These are phyloP conservation scores for Pyrenochaeta sp. DNA, from an alignment of 2,329 filamentous ascomycete species.

Conservation along the genomic window DNA sequence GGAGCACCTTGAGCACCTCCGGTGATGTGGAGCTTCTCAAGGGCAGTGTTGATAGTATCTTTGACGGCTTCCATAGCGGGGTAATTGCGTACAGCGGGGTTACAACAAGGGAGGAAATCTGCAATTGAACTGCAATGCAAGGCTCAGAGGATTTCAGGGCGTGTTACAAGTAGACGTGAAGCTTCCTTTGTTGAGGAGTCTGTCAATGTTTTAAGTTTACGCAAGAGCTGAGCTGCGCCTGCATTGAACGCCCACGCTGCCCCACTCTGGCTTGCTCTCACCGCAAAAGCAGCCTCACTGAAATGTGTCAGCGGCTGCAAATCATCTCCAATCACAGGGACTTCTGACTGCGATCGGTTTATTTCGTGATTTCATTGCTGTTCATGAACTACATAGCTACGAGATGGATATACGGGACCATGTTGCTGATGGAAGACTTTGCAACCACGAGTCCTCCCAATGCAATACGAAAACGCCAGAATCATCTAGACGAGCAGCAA, in stretches of 20 bases:
- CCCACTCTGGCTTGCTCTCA: conserved; percentile 35
- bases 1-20: conserved; percentile 42
- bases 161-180: too few relatives aligned
- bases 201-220: conserved; percentile 26
- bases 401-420: neutral
- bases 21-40: conserved; percentile 54
- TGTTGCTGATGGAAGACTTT: conserved; percentile 7
- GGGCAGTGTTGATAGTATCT: conserved; percentile 51
- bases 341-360: neutral
- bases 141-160: neutral
- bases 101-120: conserved; percentile 11
- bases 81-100: conserved; percentile 19
- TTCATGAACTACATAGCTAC: conserved; percentile 2
- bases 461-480: conserved; percentile 22
- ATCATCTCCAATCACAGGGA: conserved; percentile 42
- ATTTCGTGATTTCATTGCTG: conserved; percentile 7
- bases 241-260: conserved; percentile 32
- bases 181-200: neutral
- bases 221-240: conserved; percentile 27
- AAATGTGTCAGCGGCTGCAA: conserved; percentile 28
- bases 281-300: conserved; percentile 9
- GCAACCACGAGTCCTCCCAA: conserved; percentile 10
- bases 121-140: conserved; percentile 13
- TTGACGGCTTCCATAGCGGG: conserved; percentile 54
- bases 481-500: conserved; percentile 19